Percentiles rank a stretch among this genome's conserved stretches.
Conservation (phyloP, 2,329 filamentous ascomycete genomes). For the Scedosporium aurantiacum region DNA sequence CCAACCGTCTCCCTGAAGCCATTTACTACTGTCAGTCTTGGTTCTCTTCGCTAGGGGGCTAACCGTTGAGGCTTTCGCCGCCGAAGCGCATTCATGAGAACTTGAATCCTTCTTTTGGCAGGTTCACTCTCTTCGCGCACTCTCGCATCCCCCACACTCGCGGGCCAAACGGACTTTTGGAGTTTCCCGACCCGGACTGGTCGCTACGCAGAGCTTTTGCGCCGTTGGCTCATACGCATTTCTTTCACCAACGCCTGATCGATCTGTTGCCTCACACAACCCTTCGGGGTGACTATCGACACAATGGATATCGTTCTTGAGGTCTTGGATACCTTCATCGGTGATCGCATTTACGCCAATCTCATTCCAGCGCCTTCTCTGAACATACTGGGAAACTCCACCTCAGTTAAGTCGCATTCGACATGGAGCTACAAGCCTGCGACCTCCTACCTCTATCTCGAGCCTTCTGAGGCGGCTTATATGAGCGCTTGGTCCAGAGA, state of each 20-base stretch:
- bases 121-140: no score
- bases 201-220: neutral
- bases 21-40: no score
- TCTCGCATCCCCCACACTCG: no score
- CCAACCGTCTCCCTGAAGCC: no score
- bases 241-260: no score
- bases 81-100: no score
- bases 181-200: no score
- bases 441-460: constrained; percentile 55
- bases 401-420: constrained; percentile 47
- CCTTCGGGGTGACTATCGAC: constrained; percentile 11
- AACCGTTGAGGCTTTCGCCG: no score
- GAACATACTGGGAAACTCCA: constrained; percentile 38
- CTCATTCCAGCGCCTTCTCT: constrained; percentile 50
- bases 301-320: constrained; percentile 90
- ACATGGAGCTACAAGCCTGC: constrained; percentile 63
- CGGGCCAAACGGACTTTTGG: no score
- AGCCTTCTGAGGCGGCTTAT: constrained; percentile 67
- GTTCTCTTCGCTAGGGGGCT: no score
- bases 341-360: constrained; percentile 68
- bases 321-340: constrained; percentile 67
- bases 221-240: neutral
- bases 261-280: no score
- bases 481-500: constrained; percentile 68
- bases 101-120: no score